Evolutionary conservation across 495 filamentous ascomycete species (phyloP).

Genomic region (Penicillium canescens): DNA sequence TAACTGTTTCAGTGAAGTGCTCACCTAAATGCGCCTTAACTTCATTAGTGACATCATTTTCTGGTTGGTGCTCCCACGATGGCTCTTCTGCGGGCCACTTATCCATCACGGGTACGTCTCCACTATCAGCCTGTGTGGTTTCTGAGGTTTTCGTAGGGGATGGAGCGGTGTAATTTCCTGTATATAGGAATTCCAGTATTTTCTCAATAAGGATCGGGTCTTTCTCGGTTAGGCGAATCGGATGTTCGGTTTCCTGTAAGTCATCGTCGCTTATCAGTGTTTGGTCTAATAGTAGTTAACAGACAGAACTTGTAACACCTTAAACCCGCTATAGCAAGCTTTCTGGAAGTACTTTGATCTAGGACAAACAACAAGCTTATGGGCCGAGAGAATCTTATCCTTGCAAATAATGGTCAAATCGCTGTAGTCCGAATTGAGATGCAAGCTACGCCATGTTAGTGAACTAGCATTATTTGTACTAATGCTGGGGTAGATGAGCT

Average conservation of each 20-base stretch:
- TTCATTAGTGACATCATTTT: too few relatives aligned
- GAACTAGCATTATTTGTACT: too few relatives aligned
- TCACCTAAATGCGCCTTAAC: too few relatives aligned
- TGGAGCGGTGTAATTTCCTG: slow-evolving; percentile 6
- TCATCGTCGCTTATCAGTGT: not conserved
- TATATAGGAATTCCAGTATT: slow-evolving; percentile 16
- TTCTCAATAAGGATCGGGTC: slow-evolving; percentile 9
- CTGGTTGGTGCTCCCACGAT: too few relatives aligned
- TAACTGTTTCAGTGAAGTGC: too few relatives aligned
- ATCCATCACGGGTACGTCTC: not conserved
- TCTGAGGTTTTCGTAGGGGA: not conserved
- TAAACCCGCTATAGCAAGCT: slow-evolving; percentile 7
- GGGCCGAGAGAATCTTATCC: slow-evolving; percentile 7
- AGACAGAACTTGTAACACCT: not conserved
- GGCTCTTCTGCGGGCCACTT: too few relatives aligned
- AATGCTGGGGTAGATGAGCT: too few relatives aligned
- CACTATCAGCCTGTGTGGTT: not conserved
- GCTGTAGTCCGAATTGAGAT: not conserved
- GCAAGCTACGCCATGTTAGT: too few relatives aligned
- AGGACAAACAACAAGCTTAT: slow-evolving; percentile 9
- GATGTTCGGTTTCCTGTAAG: not conserved
- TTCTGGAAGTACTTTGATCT: slow-evolving; percentile 14
- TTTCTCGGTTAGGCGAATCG: not conserved
- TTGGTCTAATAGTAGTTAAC: not conserved
- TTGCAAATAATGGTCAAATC: slow-evolving; percentile 13